phyloP scores from a whole-genome alignment of 805 yeast genomes.

The Hanseniaspora pseudoguilliermondii region DNA sequence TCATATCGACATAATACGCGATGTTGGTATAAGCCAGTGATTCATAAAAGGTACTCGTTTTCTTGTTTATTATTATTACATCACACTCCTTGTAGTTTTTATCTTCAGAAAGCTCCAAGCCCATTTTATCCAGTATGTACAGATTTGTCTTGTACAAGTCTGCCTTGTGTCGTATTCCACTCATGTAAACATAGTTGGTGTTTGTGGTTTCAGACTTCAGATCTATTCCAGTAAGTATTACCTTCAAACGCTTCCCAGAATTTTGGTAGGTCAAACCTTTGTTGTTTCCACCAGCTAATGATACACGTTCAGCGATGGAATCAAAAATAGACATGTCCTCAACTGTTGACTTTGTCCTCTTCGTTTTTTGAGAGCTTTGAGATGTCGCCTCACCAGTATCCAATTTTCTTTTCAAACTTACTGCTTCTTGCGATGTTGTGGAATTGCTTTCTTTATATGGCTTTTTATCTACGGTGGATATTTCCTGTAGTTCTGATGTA shows the following conservation, averaged over 20 bases:
- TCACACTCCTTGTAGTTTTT: slow-evolving; percentile 4
- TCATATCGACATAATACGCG: background rate
- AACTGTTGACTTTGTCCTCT: background rate
- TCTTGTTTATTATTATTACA: slow-evolving; percentile 2
- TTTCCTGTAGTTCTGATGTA: too few relatives aligned
- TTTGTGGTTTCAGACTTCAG: background rate
- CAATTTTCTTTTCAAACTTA: background rate
- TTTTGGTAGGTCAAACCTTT: background rate
- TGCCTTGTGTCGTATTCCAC: background rate
- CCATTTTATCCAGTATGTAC: slow-evolving; percentile 9
- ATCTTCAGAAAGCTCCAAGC: background rate
- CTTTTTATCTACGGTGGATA: too few relatives aligned
- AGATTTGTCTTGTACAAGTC: background rate
- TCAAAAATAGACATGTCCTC: background rate
- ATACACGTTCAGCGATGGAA: background rate
- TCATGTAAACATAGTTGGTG: slow-evolving; percentile 6
- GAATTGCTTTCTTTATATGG: background rate
- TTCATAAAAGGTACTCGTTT: slow-evolving; percentile 6
- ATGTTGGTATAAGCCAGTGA: background rate
- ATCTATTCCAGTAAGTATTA: slow-evolving; percentile 1
- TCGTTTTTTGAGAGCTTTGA: background rate
- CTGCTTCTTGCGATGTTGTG: background rate
- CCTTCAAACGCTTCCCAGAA: background rate
- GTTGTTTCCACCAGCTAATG: slow-evolving; percentile 5
- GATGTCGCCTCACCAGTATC: background rate